phyloP scores from a whole-genome alignment of 139 green algal species.

The Picochlorum costavermella region DNA sequence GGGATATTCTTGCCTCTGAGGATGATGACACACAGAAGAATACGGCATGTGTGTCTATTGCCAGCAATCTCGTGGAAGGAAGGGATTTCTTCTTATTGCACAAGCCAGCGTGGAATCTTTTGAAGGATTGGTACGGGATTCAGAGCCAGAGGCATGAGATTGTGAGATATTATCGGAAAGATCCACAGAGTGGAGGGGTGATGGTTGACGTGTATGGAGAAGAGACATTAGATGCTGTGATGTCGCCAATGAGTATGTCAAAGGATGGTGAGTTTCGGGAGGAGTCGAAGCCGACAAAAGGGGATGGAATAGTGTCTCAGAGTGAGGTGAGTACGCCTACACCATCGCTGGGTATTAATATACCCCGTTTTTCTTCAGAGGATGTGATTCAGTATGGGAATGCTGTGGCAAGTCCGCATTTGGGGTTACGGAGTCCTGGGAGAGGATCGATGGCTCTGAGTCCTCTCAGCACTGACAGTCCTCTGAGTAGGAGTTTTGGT shows the following conservation, averaged over 20 bases:
- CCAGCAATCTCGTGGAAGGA: conserved; percentile 20
- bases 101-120: conserved; percentile 34
- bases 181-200: conserved; percentile 13
- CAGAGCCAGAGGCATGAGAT: conserved; percentile 14
- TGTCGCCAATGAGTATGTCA: not conserved
- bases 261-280: not conserved
- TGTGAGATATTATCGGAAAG: not conserved
- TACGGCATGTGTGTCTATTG: no score
- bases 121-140: conserved; percentile 44
- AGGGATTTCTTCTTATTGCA: conserved; percentile 31
- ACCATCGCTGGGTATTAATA: no score
- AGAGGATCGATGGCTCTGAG: not conserved
- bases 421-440: no score
- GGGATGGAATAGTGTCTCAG: no score
- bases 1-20: no score
- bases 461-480: not conserved
- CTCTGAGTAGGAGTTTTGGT: not conserved
- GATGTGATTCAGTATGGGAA: not conserved
- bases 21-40: no score
- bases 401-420: not conserved
- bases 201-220: not conserved
- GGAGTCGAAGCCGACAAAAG: no score
- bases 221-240: not conserved
- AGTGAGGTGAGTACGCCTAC: no score
- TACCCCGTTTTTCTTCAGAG: not conserved